Evolutionary conservation across 495 filamentous ascomycete genomes (phyloP).

Genomic region (Aspergillus egyptiacus): DNA sequence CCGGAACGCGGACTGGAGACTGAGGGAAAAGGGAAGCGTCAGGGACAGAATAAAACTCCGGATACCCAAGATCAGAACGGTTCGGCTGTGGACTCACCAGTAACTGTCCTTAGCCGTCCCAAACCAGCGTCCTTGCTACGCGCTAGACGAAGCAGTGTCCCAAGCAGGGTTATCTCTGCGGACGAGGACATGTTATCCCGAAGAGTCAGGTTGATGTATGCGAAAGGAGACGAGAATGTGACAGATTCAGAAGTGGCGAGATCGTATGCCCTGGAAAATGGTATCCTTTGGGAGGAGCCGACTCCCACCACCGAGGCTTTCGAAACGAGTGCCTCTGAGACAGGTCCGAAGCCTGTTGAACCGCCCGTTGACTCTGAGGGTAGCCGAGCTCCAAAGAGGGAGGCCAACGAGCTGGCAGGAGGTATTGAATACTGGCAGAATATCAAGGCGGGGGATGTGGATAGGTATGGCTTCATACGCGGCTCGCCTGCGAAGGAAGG

Average conservation of each 20-base stretch:
- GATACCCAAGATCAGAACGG: slow-evolving; percentile 12
- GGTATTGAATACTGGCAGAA: slow-evolving; percentile 96
- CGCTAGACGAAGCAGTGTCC: slow-evolving; percentile 30
- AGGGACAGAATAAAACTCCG: not conserved
- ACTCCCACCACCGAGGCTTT: slow-evolving; percentile 41
- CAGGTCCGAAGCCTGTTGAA: slow-evolving; percentile 17
- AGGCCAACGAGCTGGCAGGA: slow-evolving; percentile 62
- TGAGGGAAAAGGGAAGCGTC: not conserved
- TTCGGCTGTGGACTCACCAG: slow-evolving; percentile 22
- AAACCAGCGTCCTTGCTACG: slow-evolving; percentile 30
- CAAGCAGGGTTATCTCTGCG: slow-evolving; percentile 49
- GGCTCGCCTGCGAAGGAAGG: slow-evolving; percentile 34
- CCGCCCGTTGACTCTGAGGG: slow-evolving; percentile 9
- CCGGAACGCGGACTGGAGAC: too few relatives aligned
- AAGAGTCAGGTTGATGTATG: slow-evolving; percentile 89
- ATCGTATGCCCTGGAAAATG: slow-evolving; percentile 48
- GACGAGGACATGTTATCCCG: slow-evolving; percentile 82
- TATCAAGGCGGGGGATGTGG: slow-evolving; percentile 77
- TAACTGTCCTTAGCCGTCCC: slow-evolving; percentile 38
- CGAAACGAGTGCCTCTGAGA: slow-evolving; percentile 15
- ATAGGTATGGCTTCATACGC: slow-evolving; percentile 91
- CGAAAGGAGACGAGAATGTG: slow-evolving; percentile 57
- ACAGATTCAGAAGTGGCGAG: slow-evolving; percentile 43
- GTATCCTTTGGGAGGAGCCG: slow-evolving; percentile 53
- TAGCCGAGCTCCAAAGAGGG: slow-evolving; percentile 34